Percentiles rank a stretch among this genome's conserved stretches.
phyloP scores from a whole-genome alignment of 1,284 basidiomycete species.

The Ustilago trichophora region DNA sequence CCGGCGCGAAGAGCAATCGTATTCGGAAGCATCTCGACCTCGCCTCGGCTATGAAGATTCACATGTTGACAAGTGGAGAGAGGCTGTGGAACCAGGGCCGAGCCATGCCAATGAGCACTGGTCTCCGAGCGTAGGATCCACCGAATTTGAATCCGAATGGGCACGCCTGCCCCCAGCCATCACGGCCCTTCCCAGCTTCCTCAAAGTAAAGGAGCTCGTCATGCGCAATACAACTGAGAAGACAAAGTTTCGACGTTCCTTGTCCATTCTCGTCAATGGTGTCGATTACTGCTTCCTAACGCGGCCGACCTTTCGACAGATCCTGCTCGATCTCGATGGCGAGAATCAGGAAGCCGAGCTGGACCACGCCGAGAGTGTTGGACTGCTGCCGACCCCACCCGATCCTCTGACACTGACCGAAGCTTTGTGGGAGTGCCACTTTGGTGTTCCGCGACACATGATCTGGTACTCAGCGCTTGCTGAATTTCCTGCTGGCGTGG shows the following conservation, averaged over 20 bases:
- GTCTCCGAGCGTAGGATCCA: neutral
- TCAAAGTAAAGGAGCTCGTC: constrained; percentile 20
- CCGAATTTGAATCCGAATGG: constrained; percentile 29
- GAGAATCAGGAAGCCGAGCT: neutral
- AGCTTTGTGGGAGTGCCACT: constrained; percentile 27
- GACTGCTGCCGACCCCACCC: neutral
- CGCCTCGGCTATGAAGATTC: neutral
- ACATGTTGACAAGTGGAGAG: neutral
- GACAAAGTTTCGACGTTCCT: constrained; percentile 8
- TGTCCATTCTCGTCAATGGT: constrained; percentile 18
- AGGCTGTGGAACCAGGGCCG: constrained; percentile 6
- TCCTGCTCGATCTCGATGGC: constrained; percentile 16
- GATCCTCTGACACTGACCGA: constrained; percentile 12
- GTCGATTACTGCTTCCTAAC: constrained; percentile 26
- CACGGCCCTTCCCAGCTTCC: constrained; percentile 8
- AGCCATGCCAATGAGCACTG: constrained; percentile 4
- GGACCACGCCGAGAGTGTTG: constrained; percentile 5
- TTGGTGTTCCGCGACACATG: constrained; percentile 15
- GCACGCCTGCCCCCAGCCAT: constrained; percentile 23
- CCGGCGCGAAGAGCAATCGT: constrained; percentile 13
- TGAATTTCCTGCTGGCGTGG: neutral
- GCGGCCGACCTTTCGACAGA: constrained; percentile 20
- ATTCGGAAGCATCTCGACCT: neutral
- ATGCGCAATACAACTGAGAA: constrained; percentile 7
- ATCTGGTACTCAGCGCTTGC: constrained; percentile 12